These are phyloP conservation scores for Gaeumannomyces sp. DNA, from an alignment of 2,329 filamentous ascomycete species.

Conservation along the genomic window DNA sequence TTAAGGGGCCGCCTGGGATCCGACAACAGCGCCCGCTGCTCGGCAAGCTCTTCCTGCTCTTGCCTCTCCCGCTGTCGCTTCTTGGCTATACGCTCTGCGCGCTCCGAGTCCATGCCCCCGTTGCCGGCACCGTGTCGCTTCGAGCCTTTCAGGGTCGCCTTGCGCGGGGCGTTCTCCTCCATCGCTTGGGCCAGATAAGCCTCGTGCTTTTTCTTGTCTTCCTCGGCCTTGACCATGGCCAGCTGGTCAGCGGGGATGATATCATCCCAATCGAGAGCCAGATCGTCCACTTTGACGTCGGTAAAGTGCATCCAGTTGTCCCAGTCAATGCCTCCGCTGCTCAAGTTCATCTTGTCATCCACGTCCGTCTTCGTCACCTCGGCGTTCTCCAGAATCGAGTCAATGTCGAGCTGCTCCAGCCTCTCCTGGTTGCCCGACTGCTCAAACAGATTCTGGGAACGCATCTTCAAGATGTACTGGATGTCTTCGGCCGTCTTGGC, in stretches of 20 bases:
- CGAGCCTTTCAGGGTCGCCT: constrained; percentile 55
- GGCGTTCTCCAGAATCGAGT: constrained; percentile 92
- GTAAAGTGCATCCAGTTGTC: constrained; percentile 98
- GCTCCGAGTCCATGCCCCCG: constrained; percentile 43
- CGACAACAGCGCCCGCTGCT: constrained; percentile 63
- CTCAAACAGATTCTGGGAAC: constrained; percentile 99
- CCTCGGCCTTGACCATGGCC: constrained; percentile 81
- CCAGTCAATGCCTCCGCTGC: constrained; percentile 75
- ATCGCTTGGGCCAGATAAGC: constrained; percentile 76
- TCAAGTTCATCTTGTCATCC: constrained; percentile 83
- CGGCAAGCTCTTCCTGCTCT: constrained; percentile 69
- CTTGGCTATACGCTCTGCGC: constrained; percentile 59
- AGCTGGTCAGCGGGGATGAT: constrained; percentile 95
- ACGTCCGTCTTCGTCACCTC: constrained; percentile 97
- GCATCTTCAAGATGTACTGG: constrained; percentile 90
- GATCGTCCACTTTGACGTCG: constrained; percentile 86
- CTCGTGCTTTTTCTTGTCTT: constrained; percentile 77
- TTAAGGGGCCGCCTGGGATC: constrained; percentile 87
- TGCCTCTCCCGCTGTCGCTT: constrained; percentile 59
- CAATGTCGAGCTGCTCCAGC: constrained; percentile 94
- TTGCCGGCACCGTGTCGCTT: constrained; percentile 29
- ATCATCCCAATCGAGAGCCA: constrained; percentile 86
- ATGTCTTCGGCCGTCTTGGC: constrained; percentile 92
- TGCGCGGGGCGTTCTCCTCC: constrained; percentile 79
- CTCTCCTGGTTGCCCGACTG: constrained; percentile 95